Conservation (phyloP, 2,329 filamentous ascomycete species). For the Beauveria scarabaeidicola region DNA sequence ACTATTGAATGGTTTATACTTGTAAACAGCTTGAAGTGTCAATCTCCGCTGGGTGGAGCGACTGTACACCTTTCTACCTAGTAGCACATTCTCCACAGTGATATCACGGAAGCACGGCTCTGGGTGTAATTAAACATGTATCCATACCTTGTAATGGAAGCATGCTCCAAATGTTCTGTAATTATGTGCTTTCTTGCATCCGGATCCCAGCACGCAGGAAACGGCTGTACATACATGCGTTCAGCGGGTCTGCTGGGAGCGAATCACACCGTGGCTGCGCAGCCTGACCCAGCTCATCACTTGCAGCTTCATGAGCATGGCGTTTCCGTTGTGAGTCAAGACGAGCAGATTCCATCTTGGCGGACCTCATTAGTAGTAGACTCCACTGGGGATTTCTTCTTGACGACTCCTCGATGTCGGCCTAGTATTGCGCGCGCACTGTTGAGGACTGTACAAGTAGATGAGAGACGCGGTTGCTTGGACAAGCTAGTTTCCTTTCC, state of each 20-base stretch:
- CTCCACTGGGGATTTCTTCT: not conserved
- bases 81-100: not conserved
- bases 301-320: not conserved
- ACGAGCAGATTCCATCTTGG: not conserved
- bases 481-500: not conserved
- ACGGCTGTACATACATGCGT: not conserved
- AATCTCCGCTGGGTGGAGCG: slow-evolving; percentile 3
- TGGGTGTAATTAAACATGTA: slow-evolving; percentile 6
- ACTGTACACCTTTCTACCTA: not conserved
- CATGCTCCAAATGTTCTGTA: not conserved
- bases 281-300: not conserved
- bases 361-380: not conserved
- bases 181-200: not conserved
- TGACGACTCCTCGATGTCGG: not conserved
- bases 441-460: not conserved
- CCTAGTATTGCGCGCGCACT: not conserved
- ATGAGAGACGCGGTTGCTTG: not conserved
- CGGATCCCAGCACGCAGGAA: not conserved
- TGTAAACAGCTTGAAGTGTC: not conserved
- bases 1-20: not conserved
- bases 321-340: not conserved
- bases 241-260: not conserved
- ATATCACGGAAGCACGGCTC: not conserved
- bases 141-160: slow-evolving; percentile 3
- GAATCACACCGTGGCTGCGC: not conserved